phyloP scores from a whole-genome alignment of 768 basidiomycete genomes.

The Leucogyrophana mollusca region DNA sequence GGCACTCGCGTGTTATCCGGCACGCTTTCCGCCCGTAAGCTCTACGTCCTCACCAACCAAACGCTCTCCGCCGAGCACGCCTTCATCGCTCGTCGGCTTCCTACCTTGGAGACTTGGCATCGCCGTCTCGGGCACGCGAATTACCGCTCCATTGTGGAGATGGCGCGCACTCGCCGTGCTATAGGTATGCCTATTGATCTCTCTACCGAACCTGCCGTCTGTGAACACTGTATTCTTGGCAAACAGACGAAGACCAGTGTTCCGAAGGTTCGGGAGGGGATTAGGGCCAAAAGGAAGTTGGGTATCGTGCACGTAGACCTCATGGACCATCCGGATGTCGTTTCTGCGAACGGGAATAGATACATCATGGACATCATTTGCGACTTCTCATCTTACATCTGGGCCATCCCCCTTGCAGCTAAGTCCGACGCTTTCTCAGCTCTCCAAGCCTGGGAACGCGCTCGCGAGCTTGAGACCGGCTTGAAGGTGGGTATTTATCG shows the following conservation, averaged over 20 bases:
- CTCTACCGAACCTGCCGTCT: background rate
- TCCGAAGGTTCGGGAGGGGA: slow-evolving; percentile 3
- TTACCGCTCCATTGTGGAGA: slow-evolving; percentile 19
- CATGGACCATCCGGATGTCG: slow-evolving; percentile 3
- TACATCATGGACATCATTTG: slow-evolving; percentile 35
- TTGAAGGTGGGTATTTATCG: slow-evolving; percentile 12
- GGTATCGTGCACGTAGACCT: slow-evolving; percentile 7
- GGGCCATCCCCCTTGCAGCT: slow-evolving; percentile 30
- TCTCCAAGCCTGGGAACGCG: slow-evolving; percentile 29
- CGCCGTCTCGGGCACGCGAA: slow-evolving; percentile 25
- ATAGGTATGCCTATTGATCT: slow-evolving; percentile 7
- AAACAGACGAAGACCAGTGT: slow-evolving; percentile 1
- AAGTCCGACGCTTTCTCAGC: slow-evolving; percentile 23
- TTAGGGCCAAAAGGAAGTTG: background rate
- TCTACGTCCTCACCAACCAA: background rate
- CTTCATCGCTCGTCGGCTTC: slow-evolving; percentile 1
- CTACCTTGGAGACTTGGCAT: slow-evolving; percentile 27
- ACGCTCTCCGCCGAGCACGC: slow-evolving; percentile 13
- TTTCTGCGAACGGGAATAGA: background rate
- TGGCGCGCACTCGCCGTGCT: slow-evolving; percentile 11
- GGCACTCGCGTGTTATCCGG: slow-evolving; percentile 1
- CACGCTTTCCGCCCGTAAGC: background rate
- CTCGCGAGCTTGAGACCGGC: slow-evolving; percentile 18
- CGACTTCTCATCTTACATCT: slow-evolving; percentile 27
- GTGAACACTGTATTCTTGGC: slow-evolving; percentile 5